Evolutionary conservation across 495 filamentous ascomycete species (phyloP).

Genomic region (Podospora australis): DNA sequence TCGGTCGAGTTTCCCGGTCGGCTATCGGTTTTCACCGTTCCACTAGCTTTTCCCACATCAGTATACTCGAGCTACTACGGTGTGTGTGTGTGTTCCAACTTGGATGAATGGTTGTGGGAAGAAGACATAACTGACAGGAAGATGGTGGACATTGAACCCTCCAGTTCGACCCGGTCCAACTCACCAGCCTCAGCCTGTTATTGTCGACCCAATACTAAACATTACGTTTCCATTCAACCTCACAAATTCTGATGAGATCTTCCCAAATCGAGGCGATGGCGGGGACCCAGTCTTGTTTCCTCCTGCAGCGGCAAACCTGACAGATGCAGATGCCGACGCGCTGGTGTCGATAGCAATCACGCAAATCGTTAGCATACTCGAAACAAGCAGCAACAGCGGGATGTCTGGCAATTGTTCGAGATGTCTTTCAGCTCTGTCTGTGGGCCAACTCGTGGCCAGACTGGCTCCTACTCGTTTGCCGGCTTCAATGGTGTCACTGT

Average conservation of each 20-base stretch:
- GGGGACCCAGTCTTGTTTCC: constrained; percentile 48
- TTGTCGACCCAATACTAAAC: constrained; percentile 52
- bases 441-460: constrained; percentile 44
- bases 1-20: no score
- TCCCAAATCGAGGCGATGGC: constrained; percentile 39
- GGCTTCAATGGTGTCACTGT: constrained; percentile 45
- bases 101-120: no score
- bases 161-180: constrained; percentile 43
- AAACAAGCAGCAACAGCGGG: constrained; percentile 22
- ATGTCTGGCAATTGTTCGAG: constrained; percentile 42
- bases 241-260: constrained; percentile 49
- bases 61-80: constrained; percentile 47
- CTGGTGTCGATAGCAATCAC: constrained; percentile 34
- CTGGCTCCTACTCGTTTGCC: constrained; percentile 44
- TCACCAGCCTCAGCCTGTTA: constrained; percentile 50
- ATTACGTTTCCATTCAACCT: constrained; percentile 51
- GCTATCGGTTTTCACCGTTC: constrained; percentile 35
- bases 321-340: constrained; percentile 30
- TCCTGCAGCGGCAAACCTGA: constrained; percentile 34
- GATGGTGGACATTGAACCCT: not conserved
- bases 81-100: constrained; percentile 3
- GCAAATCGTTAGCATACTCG: constrained; percentile 43
- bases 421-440: constrained; percentile 46
- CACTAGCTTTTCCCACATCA: constrained; percentile 48
- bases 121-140: no score